phyloP scores from a whole-genome alignment of 352 stramenopile species.

The Pythium guiyangense region DNA sequence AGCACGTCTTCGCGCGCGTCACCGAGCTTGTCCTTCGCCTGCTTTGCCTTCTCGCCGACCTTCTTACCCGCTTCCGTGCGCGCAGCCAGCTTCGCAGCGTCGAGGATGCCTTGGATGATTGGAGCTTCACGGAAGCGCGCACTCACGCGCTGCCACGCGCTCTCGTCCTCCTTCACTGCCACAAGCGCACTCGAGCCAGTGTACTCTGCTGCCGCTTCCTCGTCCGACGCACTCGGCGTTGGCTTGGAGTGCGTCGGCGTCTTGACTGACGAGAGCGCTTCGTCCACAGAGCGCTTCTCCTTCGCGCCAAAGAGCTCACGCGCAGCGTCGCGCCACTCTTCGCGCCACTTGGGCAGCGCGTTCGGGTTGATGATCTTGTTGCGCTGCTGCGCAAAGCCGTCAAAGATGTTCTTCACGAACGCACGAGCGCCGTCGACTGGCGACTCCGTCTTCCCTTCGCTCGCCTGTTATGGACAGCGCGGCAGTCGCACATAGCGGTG shows the following conservation, averaged over 20 bases:
- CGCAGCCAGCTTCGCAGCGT: conserved; percentile 74
- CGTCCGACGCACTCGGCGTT: conserved; percentile 20
- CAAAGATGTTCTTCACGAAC: conserved; percentile 64
- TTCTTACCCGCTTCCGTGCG: conserved; percentile 74
- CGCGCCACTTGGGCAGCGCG: conserved; percentile 37
- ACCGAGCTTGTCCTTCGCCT: conserved; percentile 74
- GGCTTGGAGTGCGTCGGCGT: conserved; percentile 35
- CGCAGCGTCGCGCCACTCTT: conserved; percentile 66
- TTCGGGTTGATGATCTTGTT: conserved; percentile 59
- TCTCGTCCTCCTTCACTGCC: conserved; percentile 91
- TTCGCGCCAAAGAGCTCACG: conserved; percentile 77
- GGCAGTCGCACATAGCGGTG: conserved; percentile 1
- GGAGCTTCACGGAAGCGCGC: conserved; percentile 91
- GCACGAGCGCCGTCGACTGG: conserved; percentile 27
- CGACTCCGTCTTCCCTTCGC: conserved; percentile 23
- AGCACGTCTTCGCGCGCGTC: conserved; percentile 80
- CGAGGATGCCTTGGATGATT: conserved; percentile 91
- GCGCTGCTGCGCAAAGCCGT: conserved; percentile 37
- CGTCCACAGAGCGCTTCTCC: conserved; percentile 70
- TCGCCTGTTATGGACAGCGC: conserved; percentile 9
- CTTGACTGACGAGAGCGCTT: conserved; percentile 65
- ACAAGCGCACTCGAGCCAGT: conserved; percentile 73
- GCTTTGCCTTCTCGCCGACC: conserved; percentile 65
- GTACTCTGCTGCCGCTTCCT: conserved; percentile 51
- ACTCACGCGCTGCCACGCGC: conserved; percentile 93